These are phyloP conservation scores for Allium fistulosum DNA, from an alignment of 106 monocot genomes.

Conservation along the genomic window DNA sequence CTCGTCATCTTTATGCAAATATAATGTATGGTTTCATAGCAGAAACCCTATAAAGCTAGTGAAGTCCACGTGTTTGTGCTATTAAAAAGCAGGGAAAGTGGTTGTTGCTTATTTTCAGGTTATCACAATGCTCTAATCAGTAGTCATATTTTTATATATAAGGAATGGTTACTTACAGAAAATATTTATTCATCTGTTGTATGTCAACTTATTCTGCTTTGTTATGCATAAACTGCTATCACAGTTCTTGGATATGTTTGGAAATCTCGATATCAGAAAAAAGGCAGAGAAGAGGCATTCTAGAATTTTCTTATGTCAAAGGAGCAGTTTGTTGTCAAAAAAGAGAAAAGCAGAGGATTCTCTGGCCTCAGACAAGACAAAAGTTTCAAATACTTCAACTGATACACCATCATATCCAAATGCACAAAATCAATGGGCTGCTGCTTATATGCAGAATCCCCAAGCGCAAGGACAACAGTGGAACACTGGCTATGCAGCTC, in stretches of 20 bases:
- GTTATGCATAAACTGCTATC: not conserved
- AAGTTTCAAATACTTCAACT: constrained; percentile 38
- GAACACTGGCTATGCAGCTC: constrained; percentile 73
- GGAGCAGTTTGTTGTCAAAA: constrained; percentile 35
- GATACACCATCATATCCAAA: constrained; percentile 47
- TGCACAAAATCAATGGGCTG: constrained; percentile 64
- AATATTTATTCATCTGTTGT: not conserved
- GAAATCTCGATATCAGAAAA: constrained; percentile 59
- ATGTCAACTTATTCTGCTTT: not conserved
- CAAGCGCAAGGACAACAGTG: constrained; percentile 70
- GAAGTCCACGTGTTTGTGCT: too few relatives aligned
- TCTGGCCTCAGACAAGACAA: constrained; percentile 61
- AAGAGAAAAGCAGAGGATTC: constrained; percentile 77
- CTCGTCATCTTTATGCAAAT: too few relatives aligned
- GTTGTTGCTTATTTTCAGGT: too few relatives aligned
- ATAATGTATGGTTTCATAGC: too few relatives aligned
- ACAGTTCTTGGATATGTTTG: constrained; percentile 95
- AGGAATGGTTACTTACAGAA: too few relatives aligned
- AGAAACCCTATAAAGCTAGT: too few relatives aligned
- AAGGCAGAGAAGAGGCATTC: constrained; percentile 67
- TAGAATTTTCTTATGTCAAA: constrained; percentile 59
- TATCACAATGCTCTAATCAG: too few relatives aligned
- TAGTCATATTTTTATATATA: too few relatives aligned
- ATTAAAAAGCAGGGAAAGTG: too few relatives aligned
- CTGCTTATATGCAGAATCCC: constrained; percentile 54